Percentiles rank a stretch among this genome's conserved stretches.
Evolutionary conservation across 1,284 basidiomycete species (phyloP).

Genomic region (Afroboletus lepidellus): DNA sequence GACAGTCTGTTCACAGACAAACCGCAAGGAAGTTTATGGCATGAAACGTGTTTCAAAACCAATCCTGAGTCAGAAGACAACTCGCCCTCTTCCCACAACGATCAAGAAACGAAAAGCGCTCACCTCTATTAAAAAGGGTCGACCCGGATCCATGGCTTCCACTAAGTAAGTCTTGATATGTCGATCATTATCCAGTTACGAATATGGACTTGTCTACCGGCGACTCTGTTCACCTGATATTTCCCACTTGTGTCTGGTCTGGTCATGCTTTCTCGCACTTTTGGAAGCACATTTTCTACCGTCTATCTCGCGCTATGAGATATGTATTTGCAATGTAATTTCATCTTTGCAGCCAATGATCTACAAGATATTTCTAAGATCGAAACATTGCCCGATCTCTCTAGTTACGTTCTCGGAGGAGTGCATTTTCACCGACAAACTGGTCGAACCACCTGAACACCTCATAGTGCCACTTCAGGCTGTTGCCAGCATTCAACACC

Average conservation of each 20-base stretch:
- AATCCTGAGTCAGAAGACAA: slow-evolving; percentile 7
- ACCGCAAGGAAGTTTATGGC: slow-evolving; percentile 37
- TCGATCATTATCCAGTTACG: neutral
- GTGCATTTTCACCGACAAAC: slow-evolving; percentile 50
- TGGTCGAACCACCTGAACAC: slow-evolving; percentile 85
- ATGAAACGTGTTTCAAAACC: slow-evolving; percentile 23
- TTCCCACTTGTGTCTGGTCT: slow-evolving; percentile 11
- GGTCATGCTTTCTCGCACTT: slow-evolving; percentile 5
- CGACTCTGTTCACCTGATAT: slow-evolving; percentile 9
- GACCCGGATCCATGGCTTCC: slow-evolving; percentile 3
- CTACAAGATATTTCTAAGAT: neutral
- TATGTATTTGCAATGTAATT: slow-evolving; percentile 9
- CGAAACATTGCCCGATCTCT: neutral
- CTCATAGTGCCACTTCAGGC: slow-evolving; percentile 85
- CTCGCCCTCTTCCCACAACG: slow-evolving; percentile 1
- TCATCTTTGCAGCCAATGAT: slow-evolving; percentile 1
- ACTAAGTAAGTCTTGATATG: slow-evolving; percentile 13
- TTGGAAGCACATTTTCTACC: slow-evolving; percentile 9
- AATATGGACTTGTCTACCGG: neutral
- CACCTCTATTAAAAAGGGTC: slow-evolving; percentile 15
- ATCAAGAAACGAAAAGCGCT: slow-evolving; percentile 25
- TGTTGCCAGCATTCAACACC: slow-evolving; percentile 78
- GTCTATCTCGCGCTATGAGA: slow-evolving; percentile 1
- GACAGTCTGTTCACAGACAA: slow-evolving; percentile 28
- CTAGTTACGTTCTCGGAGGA: slow-evolving; percentile 18